These are phyloP conservation scores for Fusarium domesticum DNA, from an alignment of 2,329 filamentous ascomycete species.

Conservation along the genomic window DNA sequence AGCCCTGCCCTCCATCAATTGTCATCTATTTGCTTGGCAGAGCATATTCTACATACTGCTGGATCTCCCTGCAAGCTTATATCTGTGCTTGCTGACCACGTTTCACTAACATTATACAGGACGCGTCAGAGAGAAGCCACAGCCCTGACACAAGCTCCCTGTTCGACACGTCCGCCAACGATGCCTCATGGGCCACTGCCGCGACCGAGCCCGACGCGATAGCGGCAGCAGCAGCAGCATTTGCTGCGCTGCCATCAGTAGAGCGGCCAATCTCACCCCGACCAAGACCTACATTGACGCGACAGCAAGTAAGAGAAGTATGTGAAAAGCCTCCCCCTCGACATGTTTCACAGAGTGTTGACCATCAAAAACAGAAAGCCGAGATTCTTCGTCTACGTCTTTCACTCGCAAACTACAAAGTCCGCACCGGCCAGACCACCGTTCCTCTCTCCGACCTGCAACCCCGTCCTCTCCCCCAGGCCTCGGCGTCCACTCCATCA, in stretches of 20 bases:
- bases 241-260: constrained; percentile 5
- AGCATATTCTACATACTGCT: too few relatives aligned
- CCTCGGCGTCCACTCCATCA: constrained; percentile 2
- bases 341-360: too few relatives aligned
- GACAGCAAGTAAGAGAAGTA: constrained; percentile 54
- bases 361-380: constrained; percentile 49
- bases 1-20: background rate
- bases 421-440: constrained; percentile 67
- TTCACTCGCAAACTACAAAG: constrained; percentile 69
- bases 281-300: constrained; percentile 39
- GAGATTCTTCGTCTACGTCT: constrained; percentile 67
- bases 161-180: constrained; percentile 48
- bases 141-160: constrained; percentile 47
- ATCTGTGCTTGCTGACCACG: too few relatives aligned
- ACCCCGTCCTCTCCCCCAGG: constrained; percentile 30
- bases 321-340: constrained; percentile 3
- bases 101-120: constrained; percentile 15
- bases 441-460: constrained; percentile 62
- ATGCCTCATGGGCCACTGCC: constrained; percentile 48
- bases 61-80: too few relatives aligned
- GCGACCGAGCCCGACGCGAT: constrained; percentile 48
- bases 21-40: too few relatives aligned
- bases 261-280: constrained; percentile 1
- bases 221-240: constrained; percentile 9
- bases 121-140: constrained; percentile 31